phyloP scores from a whole-genome alignment of 768 basidiomycete genomes.

The Porpolomopsis calyptriformis region DNA sequence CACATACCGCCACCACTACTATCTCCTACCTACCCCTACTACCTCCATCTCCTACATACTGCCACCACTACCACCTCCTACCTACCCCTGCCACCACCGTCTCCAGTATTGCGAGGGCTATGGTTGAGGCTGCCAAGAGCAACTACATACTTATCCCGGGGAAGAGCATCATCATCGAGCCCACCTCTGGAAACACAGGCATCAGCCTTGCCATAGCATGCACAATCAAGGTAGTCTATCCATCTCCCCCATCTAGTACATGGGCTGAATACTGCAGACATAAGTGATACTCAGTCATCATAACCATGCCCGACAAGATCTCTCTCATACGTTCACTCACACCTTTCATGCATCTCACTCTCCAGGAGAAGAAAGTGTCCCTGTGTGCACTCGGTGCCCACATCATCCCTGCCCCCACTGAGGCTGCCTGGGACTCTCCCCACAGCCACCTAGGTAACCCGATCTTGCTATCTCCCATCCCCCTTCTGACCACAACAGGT shows the following conservation, averaged over 20 bases:
- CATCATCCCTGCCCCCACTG: conserved; percentile 88
- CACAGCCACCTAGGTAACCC: conserved; percentile 86
- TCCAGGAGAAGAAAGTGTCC: conserved; percentile 83
- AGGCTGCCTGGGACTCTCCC: conserved; percentile 80
- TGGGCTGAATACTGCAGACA: conserved; percentile 67
- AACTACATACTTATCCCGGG: conserved; percentile 80
- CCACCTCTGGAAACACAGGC: conserved; percentile 93
- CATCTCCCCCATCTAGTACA: conserved; percentile 14
- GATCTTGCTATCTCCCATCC: conserved; percentile 29
- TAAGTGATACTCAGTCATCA: conserved; percentile 86
- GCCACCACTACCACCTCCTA: too few relatives aligned
- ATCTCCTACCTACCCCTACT: too few relatives aligned
- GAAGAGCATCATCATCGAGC: conserved; percentile 87
- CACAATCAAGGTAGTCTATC: conserved; percentile 70
- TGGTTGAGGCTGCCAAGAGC: conserved; percentile 90
- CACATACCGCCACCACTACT: too few relatives aligned
- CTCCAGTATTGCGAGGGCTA: conserved; percentile 88
- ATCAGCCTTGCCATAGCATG: conserved; percentile 91
- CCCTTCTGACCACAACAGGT: conserved; percentile 83
- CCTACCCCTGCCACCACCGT: too few relatives aligned
- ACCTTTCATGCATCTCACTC: background rate
- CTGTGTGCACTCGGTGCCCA: conserved; percentile 88
- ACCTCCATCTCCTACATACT: too few relatives aligned
- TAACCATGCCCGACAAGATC: conserved; percentile 93
- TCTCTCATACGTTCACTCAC: conserved; percentile 41